These are phyloP conservation scores for Cryomyces antarcticus DNA, from an alignment of 495 filamentous ascomycete species.

Conservation along the genomic window DNA sequence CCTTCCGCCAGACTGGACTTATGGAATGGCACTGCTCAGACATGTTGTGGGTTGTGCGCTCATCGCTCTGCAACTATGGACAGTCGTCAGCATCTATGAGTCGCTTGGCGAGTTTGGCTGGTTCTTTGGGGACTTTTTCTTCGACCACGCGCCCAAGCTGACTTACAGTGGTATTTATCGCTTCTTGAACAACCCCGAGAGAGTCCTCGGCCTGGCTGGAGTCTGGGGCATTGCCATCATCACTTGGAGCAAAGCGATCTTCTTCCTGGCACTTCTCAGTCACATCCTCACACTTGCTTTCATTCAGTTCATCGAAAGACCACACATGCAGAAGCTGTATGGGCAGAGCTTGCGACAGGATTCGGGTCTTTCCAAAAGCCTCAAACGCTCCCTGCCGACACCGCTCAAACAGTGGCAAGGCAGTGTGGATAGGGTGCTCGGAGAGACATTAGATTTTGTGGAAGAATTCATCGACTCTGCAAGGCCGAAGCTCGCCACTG, in stretches of 20 bases:
- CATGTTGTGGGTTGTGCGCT: conserved; percentile 69
- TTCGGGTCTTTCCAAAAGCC: conserved; percentile 75
- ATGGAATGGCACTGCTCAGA: conserved; percentile 63
- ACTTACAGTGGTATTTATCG: conserved; percentile 96
- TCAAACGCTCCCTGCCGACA: conserved; percentile 75
- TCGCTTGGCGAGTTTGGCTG: conserved; percentile 95
- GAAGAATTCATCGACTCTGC: conserved; percentile 80
- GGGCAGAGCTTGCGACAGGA: conserved; percentile 64
- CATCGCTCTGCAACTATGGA: conserved; percentile 82
- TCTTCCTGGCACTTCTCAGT: conserved; percentile 63
- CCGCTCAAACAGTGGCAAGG: conserved; percentile 55
- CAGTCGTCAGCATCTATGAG: conserved; percentile 79
- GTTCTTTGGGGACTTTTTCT: conserved; percentile 98
- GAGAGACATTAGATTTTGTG: conserved; percentile 65
- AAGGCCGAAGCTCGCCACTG: conserved; percentile 68
- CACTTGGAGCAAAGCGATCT: conserved; percentile 65
- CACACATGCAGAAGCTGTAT: conserved; percentile 98
- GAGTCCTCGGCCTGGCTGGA: conserved; percentile 82
- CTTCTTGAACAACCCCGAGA: conserved; percentile 92
- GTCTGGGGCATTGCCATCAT: conserved; percentile 90
- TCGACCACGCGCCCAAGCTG: conserved; percentile 66
- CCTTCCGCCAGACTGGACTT: conserved; percentile 62
- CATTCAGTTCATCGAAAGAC: conserved; percentile 83
- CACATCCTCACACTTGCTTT: conserved; percentile 72
- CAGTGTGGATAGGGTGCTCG: conserved; percentile 70